Base-by-base conservation (phyloP, 2,329 filamentous ascomycete genomes). In the Colletotrichum sp. region DNA sequence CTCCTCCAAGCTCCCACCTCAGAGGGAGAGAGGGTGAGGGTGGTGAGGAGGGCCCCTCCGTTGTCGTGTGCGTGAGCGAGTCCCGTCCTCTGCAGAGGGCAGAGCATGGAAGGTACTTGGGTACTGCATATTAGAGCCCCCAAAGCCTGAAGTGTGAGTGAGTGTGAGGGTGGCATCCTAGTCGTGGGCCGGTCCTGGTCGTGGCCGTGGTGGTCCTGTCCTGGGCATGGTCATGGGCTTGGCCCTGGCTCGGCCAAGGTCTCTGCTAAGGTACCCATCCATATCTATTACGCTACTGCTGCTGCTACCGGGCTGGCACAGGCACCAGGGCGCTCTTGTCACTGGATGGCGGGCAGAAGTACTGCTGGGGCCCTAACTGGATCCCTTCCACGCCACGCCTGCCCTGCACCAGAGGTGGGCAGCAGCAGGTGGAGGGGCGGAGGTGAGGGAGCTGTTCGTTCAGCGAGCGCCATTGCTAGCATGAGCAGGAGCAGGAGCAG, bases 231-330 rank as follows among this genome's bases (percentile, higher is more conserved):
- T 26, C 59, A n/a, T 24, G 39, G 65, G 3, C 43, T 48, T 67
- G 34, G 67, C 18, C 57, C 67, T 48, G 67, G 67, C 36, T 52
- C 12, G 67, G 65, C 66, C 59, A 63, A 64, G 57, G 59, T 61
- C 16, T 61, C 63, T n/a, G n/a, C 39, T 13, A 67, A 55, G 60
- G 39, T 67, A 59, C 55, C 26, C 26, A 21, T 67, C 70, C 52
- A 70, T 13, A 28, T 34, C 55, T n/a, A 72, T 61, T 57, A 68
- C 71, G 70, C 60, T 71, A 60, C 61, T 60, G 21, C 30, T 66
- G 68, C 26, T 61, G 30, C 60, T 52, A 30, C 57, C 26, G 65
- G 69, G 72, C 72, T 71, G 72, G 72, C 72, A 74, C 72, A 74
- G 72, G 72, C 67, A 61, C 21, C 48, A 39, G 39, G 28, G 72